Percentiles rank a stretch among this genome's conserved stretches.
Conservation (phyloP, 805 yeast species). For the Candida koratica region DNA sequence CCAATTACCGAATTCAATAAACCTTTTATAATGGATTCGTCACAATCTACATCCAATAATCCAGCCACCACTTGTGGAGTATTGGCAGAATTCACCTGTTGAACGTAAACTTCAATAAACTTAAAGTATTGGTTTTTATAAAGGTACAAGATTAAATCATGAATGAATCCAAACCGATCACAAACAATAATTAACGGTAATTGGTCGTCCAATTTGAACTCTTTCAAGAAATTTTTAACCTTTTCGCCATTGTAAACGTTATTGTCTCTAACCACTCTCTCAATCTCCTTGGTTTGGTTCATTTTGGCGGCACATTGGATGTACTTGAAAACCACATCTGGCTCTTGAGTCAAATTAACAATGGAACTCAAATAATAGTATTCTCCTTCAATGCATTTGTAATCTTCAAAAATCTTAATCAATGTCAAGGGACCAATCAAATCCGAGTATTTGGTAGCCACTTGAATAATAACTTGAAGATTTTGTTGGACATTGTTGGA, state of each 20-base stretch:
- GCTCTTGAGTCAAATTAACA: constrained; percentile 89
- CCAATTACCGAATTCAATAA: constrained; percentile 84
- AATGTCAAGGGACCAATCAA: constrained; percentile 81
- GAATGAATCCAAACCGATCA: constrained; percentile 86
- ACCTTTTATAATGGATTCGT: constrained; percentile 78
- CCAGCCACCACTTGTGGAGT: constrained; percentile 98
- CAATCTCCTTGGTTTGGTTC: constrained; percentile 90
- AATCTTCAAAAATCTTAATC: constrained; percentile 90
- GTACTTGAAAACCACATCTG: constrained; percentile 93
- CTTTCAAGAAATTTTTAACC: constrained; percentile 95
- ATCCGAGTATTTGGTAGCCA: constrained; percentile 94
- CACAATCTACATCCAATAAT: constrained; percentile 94
- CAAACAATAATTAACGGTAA: constrained; percentile 94
- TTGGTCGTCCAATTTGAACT: constrained; percentile 90
- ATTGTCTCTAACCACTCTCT: constrained; percentile 92
- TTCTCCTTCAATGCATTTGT: constrained; percentile 86
- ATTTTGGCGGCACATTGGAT: constrained; percentile 89
- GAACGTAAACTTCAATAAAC: constrained; percentile 96
- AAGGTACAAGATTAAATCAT: constrained; percentile 86
- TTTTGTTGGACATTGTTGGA: constrained; percentile 75
- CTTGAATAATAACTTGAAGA: constrained; percentile 90
- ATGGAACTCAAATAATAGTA: constrained; percentile 91
- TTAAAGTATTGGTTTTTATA: constrained; percentile 95
- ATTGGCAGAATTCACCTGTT: constrained; percentile 92
- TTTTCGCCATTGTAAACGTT: constrained; percentile 94